Percentiles rank a stretch among this genome's conserved stretches.
Evolutionary conservation across 148 eudicot species (phyloP).

Genomic region (Chenopodium album): DNA sequence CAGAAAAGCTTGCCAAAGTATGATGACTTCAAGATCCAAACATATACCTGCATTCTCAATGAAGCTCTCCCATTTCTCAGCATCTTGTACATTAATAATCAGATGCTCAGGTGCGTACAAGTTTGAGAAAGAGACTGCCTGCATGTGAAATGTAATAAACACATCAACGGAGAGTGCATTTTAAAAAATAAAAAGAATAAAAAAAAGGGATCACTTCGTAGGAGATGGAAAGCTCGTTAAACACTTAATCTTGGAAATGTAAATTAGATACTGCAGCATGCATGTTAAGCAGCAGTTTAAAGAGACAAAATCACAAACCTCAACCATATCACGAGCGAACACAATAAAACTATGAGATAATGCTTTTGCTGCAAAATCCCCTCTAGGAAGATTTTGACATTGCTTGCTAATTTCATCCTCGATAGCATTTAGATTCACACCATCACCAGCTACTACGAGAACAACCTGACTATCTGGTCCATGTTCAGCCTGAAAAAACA

Average conservation of each 20-base stretch:
- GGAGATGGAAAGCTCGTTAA: not conserved
- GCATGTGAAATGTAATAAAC: conserved; percentile 22
- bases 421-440: conserved; percentile 60
- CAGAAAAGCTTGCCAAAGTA: not conserved
- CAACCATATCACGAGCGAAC: conserved; percentile 82
- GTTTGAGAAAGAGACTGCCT: conserved; percentile 94
- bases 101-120: conserved; percentile 97
- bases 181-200: not conserved
- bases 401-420: conserved; percentile 78
- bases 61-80: conserved; percentile 95
- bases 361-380: conserved; percentile 81
- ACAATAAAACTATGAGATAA: conserved; percentile 84
- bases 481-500: conserved; percentile 87
- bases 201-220: not conserved
- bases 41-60: conserved; percentile 87
- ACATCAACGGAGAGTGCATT: not conserved
- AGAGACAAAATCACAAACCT: conserved; percentile 54
- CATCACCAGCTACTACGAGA: conserved; percentile 87
- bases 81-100: conserved; percentile 88
- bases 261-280: not conserved
- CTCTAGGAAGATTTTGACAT: conserved; percentile 87
- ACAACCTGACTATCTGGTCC: conserved; percentile 99
- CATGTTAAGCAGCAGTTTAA: not conserved
- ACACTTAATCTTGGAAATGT: too few relatives aligned
- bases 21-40: not conserved